Percentiles rank a stretch among this genome's conserved stretches.
Evolutionary conservation across 208 protist species (phyloP).

Genomic region (Acanthamoeba divionensis): DNA sequence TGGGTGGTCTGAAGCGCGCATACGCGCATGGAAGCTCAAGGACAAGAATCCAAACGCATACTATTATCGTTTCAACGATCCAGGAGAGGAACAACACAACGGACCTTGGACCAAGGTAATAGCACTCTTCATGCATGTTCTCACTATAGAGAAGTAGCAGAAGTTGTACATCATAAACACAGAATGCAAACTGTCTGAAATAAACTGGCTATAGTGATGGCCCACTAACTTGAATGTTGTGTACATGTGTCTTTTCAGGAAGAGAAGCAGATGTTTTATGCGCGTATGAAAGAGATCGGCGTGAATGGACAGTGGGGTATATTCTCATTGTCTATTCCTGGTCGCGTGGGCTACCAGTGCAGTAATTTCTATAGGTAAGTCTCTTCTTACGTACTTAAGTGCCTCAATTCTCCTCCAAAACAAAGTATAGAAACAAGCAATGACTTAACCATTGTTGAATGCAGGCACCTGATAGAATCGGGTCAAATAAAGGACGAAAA

Average conservation of each 20-base stretch:
- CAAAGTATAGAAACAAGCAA: neutral
- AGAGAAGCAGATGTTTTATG: constrained; percentile 67
- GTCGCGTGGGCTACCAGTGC: constrained; percentile 78
- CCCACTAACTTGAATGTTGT: no score
- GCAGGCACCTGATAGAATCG: constrained; percentile 59
- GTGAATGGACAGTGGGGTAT: constrained; percentile 77
- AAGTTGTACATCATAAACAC: no score
- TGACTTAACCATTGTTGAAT: neutral
- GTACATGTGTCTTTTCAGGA: no score
- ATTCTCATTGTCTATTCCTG: constrained; percentile 76
- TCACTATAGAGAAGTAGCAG: no score
- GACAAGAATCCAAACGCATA: constrained; percentile 75
- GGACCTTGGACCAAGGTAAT: constrained; percentile 61
- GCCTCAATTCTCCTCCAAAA: neutral
- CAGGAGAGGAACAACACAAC: constrained; percentile 63
- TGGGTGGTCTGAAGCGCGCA: constrained; percentile 65
- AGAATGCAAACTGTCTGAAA: no score
- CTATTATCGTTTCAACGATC: constrained; percentile 78
- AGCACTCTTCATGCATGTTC: neutral
- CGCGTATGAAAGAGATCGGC: constrained; percentile 64
- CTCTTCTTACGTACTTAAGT: neutral
- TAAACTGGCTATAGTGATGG: no score
- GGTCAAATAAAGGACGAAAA: constrained; percentile 62
- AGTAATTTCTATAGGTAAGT: constrained; percentile 65
- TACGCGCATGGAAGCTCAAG: constrained; percentile 61